Evolutionary conservation across 2,329 filamentous ascomycete species (phyloP).

Genomic region (Aspergillus fumigatus): DNA sequence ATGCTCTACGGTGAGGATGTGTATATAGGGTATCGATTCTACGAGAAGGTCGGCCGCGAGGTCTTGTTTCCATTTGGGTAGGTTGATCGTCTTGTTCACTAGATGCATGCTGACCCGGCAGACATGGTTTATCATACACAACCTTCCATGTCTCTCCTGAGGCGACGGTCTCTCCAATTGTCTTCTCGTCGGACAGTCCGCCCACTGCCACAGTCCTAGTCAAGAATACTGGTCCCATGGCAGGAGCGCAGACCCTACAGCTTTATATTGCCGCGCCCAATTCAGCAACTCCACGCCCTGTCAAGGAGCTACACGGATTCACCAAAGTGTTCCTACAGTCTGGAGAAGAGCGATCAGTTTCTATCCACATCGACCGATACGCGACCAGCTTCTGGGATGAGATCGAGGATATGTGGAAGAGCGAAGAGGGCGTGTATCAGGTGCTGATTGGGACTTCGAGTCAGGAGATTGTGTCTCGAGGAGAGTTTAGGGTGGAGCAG

Average conservation of each 20-base stretch:
- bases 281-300: slow-evolving; percentile 31
- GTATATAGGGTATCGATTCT: slow-evolving; percentile 75
- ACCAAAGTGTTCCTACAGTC: slow-evolving; percentile 39
- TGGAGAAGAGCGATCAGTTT: slow-evolving; percentile 29
- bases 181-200: slow-evolving; percentile 40
- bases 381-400: slow-evolving; percentile 43
- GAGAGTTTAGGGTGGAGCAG: slow-evolving; percentile 14
- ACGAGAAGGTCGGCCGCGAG: slow-evolving; percentile 60
- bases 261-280: slow-evolving; percentile 32
- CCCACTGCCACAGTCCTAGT: slow-evolving; percentile 42
- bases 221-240: slow-evolving; percentile 49
- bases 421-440: slow-evolving; percentile 35
- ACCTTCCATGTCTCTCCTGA: slow-evolving; percentile 54
- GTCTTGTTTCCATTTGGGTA: slow-evolving; percentile 66
- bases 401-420: slow-evolving; percentile 36
- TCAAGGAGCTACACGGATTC: slow-evolving; percentile 45
- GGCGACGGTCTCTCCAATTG: slow-evolving; percentile 13
- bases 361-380: slow-evolving; percentile 30
- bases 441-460: slow-evolving; percentile 34
- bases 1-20: slow-evolving; percentile 73
- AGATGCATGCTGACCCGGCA: background rate
- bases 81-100: slow-evolving; percentile 1
- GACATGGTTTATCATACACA: slow-evolving; percentile 72
- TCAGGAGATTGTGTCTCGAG: slow-evolving; percentile 16
- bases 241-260: slow-evolving; percentile 51